Evolutionary conservation across 176 grass and related monocot species (phyloP).

Genomic region (Oryza brachyantha): DNA sequence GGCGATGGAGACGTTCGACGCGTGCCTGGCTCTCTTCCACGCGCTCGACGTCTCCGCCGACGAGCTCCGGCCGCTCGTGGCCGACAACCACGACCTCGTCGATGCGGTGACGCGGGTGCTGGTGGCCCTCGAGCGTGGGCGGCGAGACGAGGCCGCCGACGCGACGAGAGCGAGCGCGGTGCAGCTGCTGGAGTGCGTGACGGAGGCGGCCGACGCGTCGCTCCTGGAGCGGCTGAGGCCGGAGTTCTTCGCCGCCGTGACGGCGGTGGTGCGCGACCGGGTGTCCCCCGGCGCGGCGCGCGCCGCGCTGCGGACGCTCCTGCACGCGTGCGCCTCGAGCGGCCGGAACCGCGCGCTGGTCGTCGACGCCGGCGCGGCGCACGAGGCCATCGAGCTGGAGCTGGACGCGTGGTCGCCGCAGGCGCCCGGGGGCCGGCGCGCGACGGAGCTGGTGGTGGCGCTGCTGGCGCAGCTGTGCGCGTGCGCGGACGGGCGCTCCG

Average conservation of each 20-base stretch:
- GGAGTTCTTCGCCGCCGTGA: slow-evolving; percentile 39
- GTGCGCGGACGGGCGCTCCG: slow-evolving; percentile 54
- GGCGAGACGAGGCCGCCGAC: not conserved
- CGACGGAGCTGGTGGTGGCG: slow-evolving; percentile 44
- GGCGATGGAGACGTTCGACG: not conserved
- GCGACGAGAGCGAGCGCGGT: not conserved
- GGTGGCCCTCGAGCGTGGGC: not conserved
- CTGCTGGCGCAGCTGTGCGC: slow-evolving; percentile 44
- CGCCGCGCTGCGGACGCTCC: slow-evolving; percentile 27
- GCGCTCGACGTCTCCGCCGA: slow-evolving; percentile 33
- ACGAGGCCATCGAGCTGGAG: slow-evolving; percentile 45
- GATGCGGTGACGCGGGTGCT: slow-evolving; percentile 35
- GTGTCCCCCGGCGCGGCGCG: slow-evolving; percentile 30
- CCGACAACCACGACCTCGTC: slow-evolving; percentile 20
- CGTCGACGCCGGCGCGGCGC: slow-evolving; percentile 37
- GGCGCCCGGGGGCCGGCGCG: not conserved
- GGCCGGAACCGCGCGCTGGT: slow-evolving; percentile 29
- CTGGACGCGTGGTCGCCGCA: slow-evolving; percentile 8
- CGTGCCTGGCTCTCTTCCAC: slow-evolving; percentile 22
- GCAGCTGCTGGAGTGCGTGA: slow-evolving; percentile 29
- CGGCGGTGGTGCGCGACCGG: slow-evolving; percentile 23
- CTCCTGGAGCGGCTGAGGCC: slow-evolving; percentile 16
- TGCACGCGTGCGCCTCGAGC: slow-evolving; percentile 1
- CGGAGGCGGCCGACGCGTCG: not conserved
- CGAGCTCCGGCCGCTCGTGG: not conserved